Evolutionary conservation across 306 rosid genomes (phyloP).

Genomic region (Rosa multiflora): DNA sequence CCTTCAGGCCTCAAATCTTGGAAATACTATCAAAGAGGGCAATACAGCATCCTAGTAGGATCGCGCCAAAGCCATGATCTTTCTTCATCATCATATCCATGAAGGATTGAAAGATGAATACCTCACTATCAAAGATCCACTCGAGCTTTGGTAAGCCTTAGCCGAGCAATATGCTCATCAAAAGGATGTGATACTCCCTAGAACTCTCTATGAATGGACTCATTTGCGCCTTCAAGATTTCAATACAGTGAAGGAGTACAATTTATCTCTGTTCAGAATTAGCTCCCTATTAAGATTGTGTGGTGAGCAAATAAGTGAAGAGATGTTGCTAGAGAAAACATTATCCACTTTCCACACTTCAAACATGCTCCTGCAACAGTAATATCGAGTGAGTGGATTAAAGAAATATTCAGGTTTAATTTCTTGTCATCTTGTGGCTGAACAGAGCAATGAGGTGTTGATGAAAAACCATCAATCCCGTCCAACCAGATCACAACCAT

Average conservation of each 20-base stretch:
- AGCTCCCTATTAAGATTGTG: not conserved
- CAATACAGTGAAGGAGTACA: not conserved
- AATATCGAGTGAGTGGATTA: not conserved
- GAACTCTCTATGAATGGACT: not conserved
- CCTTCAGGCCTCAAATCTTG: not conserved
- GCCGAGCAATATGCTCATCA: not conserved
- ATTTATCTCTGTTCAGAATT: not conserved
- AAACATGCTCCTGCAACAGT: not conserved
- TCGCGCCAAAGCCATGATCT: not conserved
- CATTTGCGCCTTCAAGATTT: not conserved
- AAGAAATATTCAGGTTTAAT: not conserved
- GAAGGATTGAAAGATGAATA: not conserved
- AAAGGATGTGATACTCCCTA: not conserved
- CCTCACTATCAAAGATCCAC: not conserved
- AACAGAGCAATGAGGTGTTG: conserved; percentile 2
- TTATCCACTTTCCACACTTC: not conserved
- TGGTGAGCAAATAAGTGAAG: not conserved
- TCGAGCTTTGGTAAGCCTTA: not conserved
- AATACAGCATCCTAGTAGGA: not conserved
- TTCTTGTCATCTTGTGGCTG: not conserved
- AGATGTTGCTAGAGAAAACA: not conserved
- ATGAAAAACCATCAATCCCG: not conserved
- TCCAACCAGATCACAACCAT: not conserved
- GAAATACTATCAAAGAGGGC: not conserved
- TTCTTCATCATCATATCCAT: not conserved